These are phyloP conservation scores for Trametes sanguinea DNA, from an alignment of 768 basidiomycete genomes.

Conservation along the genomic window DNA sequence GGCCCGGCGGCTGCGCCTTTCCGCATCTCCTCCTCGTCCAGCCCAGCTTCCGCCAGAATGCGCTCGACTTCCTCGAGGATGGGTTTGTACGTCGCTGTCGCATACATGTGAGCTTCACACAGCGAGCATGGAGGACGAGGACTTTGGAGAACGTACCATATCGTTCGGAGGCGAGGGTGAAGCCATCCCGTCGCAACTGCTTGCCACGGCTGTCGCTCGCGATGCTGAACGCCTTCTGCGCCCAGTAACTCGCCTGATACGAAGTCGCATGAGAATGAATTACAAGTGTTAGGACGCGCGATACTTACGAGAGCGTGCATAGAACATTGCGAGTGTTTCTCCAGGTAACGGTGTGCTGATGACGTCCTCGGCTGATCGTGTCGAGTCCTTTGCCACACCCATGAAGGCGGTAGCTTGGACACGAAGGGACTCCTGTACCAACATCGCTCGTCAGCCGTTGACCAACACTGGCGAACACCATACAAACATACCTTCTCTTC, in stretches of 20 bases:
- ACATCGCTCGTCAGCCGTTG: neutral
- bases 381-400: slow-evolving; percentile 61
- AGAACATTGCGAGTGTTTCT: slow-evolving; percentile 82
- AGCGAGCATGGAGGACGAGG: neutral
- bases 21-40: slow-evolving; percentile 82
- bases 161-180: slow-evolving; percentile 69
- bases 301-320: slow-evolving; percentile 71
- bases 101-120: neutral
- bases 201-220: slow-evolving; percentile 72
- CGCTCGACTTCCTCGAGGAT: slow-evolving; percentile 80
- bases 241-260: slow-evolving; percentile 75
- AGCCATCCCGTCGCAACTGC: slow-evolving; percentile 74
- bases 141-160: slow-evolving; percentile 53
- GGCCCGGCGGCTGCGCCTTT: slow-evolving; percentile 50
- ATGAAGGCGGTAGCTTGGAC: slow-evolving; percentile 54
- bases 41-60: slow-evolving; percentile 79
- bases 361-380: slow-evolving; percentile 66
- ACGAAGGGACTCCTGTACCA: slow-evolving; percentile 40
- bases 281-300: too few species aligned
- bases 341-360: slow-evolving; percentile 82
- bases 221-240: slow-evolving; percentile 60
- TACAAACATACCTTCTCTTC: slow-evolving; percentile 24
- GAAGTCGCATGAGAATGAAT: too few species aligned
- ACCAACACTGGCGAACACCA: neutral
- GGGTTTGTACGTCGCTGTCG: slow-evolving; percentile 75